A percentile compares a stretch with the other conserved stretches of the same genome.
These are phyloP conservation scores for Vanrija sp. DNA, from an alignment of 1,284 basidiomycete species.

Conservation along the genomic window DNA sequence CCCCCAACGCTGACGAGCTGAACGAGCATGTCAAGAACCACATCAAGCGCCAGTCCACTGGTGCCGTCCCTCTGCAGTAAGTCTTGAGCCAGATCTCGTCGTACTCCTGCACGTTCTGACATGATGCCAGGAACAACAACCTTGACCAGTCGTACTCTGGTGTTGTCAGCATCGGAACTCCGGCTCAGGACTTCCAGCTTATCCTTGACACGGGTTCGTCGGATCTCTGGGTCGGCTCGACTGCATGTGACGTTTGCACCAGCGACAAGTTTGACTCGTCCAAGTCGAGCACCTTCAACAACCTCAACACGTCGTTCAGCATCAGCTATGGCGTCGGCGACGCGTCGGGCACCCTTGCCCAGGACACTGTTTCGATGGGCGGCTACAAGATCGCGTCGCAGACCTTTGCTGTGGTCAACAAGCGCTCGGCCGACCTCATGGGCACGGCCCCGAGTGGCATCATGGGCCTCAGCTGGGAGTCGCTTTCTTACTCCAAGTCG, in stretches of 20 bases:
- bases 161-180: conserved; percentile 44
- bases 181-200: conserved; percentile 55
- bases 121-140: conserved; percentile 32
- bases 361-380: conserved; percentile 73
- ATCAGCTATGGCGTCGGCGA: conserved; percentile 58
- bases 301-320: conserved; percentile 29
- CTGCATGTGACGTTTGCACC: conserved; percentile 16
- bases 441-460: conserved; percentile 49
- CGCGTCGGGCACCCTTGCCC: conserved; percentile 64
- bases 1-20: conserved; percentile 22
- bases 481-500: conserved; percentile 50
- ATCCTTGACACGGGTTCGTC: conserved; percentile 60
- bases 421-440: conserved; percentile 46
- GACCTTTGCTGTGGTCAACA: conserved; percentile 55
- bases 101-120: neutral
- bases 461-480: conserved; percentile 53
- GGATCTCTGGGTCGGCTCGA: conserved; percentile 52
- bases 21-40: conserved; percentile 11
- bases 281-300: conserved; percentile 17
- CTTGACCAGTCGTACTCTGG: conserved; percentile 48
- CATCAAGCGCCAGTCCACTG: neutral
- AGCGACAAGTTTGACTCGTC: conserved; percentile 16
- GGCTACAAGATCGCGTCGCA: conserved; percentile 71
- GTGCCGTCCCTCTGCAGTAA: conserved; percentile 1
- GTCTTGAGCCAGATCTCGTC: neutral